Conservation (phyloP, 2,329 filamentous ascomycete species). For the Monosporascus sp. region DNA sequence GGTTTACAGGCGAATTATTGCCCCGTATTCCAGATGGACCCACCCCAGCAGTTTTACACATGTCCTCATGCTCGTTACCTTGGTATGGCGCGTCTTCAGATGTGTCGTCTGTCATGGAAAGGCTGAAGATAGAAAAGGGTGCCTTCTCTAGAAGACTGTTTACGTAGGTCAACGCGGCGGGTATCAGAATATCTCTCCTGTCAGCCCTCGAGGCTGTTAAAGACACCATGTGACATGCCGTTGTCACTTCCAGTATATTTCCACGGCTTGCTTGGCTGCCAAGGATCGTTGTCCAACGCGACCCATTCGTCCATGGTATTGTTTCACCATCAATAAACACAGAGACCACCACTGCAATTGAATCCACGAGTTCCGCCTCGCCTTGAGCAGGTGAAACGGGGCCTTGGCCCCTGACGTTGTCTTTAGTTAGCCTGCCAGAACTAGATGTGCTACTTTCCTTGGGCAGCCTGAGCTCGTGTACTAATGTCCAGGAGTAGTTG, state of each 20-base stretch:
- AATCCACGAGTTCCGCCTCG: background rate
- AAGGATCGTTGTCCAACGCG: background rate
- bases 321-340: conserved; percentile 1
- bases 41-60: too few relatives aligned
- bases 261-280: background rate
- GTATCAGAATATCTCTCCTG: conserved; percentile 2
- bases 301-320: background rate
- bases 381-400: too few relatives aligned
- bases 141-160: background rate
- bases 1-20: background rate
- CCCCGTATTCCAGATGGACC: background rate
- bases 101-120: background rate
- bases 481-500: too few relatives aligned
- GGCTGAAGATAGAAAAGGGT: background rate
- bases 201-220: background rate
- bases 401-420: too few relatives aligned
- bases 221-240: conserved; percentile 1
- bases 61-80: background rate
- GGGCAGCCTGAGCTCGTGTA: too few relatives aligned
- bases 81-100: too few relatives aligned
- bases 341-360: conserved; percentile 1
- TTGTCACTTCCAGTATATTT: background rate
- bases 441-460: too few relatives aligned
- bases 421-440: too few relatives aligned
- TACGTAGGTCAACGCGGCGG: background rate